Percentiles rank a stretch among this genome's conserved stretches.
Evolutionary conservation across 441 rosid genomes (phyloP).

Genomic region (Mallotus repandus): DNA sequence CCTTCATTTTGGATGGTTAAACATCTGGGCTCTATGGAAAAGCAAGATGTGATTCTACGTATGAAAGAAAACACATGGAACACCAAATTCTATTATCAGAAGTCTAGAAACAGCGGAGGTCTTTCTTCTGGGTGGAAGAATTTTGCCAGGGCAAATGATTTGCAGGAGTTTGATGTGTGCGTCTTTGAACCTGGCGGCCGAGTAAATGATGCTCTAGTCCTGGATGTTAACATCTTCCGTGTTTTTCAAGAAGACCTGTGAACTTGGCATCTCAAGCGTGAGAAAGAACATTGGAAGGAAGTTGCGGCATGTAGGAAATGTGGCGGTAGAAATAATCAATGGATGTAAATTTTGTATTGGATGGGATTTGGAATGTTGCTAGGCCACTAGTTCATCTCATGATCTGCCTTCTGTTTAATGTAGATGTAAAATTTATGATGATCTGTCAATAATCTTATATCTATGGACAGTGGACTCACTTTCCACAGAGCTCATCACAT

Average conservation of each 20-base stretch:
- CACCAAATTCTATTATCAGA: constrained; percentile 30
- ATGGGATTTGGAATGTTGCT: neutral
- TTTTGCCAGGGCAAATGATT: constrained; percentile 37
- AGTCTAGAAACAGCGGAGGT: constrained; percentile 38
- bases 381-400: neutral
- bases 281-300: neutral
- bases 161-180: constrained; percentile 42
- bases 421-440: no score
- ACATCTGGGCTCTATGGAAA: constrained; percentile 28
- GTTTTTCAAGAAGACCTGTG: constrained; percentile 22
- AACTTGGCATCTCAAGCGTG: neutral
- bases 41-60: constrained; percentile 41
- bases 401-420: neutral
- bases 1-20: constrained; percentile 42
- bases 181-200: constrained; percentile 35
- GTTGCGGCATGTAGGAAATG: neutral
- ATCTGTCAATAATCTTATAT: no score
- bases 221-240: constrained; percentile 37
- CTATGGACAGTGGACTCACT: no score
- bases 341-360: neutral
- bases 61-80: constrained; percentile 36
- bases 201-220: constrained; percentile 23
- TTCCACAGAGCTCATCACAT: no score
- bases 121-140: constrained; percentile 47
- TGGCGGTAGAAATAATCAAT: neutral